These are phyloP conservation scores for Hypomontagnella submonticulosa DNA, from an alignment of 495 filamentous ascomycete genomes.

Conservation along the genomic window DNA sequence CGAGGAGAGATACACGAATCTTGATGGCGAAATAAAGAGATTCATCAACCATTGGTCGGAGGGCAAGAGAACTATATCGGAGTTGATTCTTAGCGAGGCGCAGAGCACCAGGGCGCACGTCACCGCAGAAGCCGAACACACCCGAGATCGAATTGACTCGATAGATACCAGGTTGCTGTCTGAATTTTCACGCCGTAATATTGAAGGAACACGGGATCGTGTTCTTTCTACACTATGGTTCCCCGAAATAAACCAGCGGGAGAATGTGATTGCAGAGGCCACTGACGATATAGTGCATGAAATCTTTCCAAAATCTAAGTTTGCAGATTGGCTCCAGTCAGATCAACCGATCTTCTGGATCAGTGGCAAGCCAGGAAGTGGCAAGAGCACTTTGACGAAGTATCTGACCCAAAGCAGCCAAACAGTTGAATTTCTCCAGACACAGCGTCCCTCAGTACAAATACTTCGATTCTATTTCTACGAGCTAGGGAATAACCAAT, in stretches of 20 bases:
- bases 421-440: conserved; percentile 6
- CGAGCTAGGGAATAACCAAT: conserved; percentile 8
- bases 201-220: conserved; percentile 6
- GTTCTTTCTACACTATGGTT: conserved; percentile 5
- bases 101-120: background rate
- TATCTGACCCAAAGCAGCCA: background rate
- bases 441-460: conserved; percentile 1
- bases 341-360: conserved; percentile 13
- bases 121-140: conserved; percentile 1
- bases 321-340: conserved; percentile 14
- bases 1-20: background rate
- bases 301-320: background rate
- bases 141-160: background rate
- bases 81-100: conserved; percentile 1
- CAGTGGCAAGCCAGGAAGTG: conserved; percentile 14
- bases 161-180: background rate
- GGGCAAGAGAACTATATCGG: conserved; percentile 9
- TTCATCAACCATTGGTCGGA: conserved; percentile 13
- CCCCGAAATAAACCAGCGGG: conserved; percentile 11
- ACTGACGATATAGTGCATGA: conserved; percentile 1
- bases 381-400: conserved; percentile 9
- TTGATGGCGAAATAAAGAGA: conserved; percentile 2
- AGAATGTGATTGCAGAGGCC: conserved; percentile 4
- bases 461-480: conserved; percentile 24
- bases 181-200: background rate